Percentiles rank a stretch among this genome's conserved stretches.
phyloP scores from a whole-genome alignment of 257 asterid genomes.

The Nicotiana noctiflora region DNA sequence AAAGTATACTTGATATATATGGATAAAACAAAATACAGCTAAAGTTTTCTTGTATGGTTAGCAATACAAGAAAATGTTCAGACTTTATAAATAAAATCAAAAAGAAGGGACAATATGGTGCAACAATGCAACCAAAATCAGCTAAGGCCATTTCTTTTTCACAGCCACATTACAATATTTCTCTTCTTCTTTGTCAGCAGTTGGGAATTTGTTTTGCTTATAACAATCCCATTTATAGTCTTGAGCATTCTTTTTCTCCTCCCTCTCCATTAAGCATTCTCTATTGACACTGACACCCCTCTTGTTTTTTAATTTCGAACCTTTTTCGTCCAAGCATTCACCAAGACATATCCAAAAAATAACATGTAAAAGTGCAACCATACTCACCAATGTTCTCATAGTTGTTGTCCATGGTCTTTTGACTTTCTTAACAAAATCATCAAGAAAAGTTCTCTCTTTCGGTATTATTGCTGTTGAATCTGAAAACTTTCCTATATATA shows the following conservation, averaged over 20 bases:
- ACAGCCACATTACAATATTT: neutral
- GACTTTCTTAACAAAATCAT: conserved; percentile 9
- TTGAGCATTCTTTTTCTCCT: neutral
- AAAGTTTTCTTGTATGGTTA: neutral
- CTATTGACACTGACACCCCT: neutral
- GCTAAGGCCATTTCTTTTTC: conserved; percentile 23
- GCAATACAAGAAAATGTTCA: conserved; percentile 5
- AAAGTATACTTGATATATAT: neutral
- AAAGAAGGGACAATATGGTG: conserved; percentile 16
- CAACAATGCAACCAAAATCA: conserved; percentile 31
- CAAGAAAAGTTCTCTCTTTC: neutral
- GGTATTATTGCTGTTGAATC: neutral
- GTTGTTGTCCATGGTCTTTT: conserved; percentile 23
- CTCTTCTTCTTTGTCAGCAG: neutral
- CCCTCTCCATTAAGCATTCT: neutral
- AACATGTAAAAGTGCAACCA: conserved; percentile 21
- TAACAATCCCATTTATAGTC: conserved; percentile 5
- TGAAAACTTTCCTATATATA: neutral
- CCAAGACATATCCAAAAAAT: conserved; percentile 19
- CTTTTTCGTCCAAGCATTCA: conserved; percentile 17
- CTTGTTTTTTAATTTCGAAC: neutral
- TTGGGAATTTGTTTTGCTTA: conserved; percentile 2
- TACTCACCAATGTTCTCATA: conserved; percentile 12
- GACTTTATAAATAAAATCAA: neutral
- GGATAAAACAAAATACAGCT: neutral